Conservation (phyloP, 768 basidiomycete genomes). For the Sporobolomyces roseus region DNA sequence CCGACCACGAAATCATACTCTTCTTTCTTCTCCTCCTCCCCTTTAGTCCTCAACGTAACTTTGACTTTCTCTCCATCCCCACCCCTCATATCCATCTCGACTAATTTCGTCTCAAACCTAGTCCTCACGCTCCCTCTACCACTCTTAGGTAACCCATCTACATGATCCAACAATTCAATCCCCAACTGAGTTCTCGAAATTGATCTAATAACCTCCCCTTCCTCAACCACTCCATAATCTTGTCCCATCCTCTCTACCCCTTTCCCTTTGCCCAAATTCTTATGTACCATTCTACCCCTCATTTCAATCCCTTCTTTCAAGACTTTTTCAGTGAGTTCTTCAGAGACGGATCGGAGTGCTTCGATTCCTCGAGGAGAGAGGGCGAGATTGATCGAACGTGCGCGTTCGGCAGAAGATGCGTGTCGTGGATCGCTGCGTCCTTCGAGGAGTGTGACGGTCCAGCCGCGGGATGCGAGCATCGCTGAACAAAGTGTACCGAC, state of each 20-base stretch:
- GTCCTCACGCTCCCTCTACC: conserved; percentile 58
- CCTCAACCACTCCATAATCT: conserved; percentile 77
- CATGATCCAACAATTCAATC: conserved; percentile 73
- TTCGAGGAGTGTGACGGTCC: conserved; percentile 76
- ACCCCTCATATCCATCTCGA: conserved; percentile 63
- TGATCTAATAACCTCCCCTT: conserved; percentile 89
- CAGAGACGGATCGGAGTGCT: conserved; percentile 76
- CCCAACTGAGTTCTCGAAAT: conserved; percentile 86
- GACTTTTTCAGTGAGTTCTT: conserved; percentile 64
- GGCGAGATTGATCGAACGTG: conserved; percentile 92
- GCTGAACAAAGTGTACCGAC: conserved; percentile 90
- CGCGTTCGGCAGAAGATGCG: conserved; percentile 59
- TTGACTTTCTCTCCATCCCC: conserved; percentile 52
- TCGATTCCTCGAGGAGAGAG: conserved; percentile 89
- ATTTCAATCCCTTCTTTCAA: conserved; percentile 81
- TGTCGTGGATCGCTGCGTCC: conserved; percentile 64
- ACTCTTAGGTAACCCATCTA: conserved; percentile 48
- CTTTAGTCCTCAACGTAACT: conserved; percentile 52
- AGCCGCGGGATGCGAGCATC: conserved; percentile 78
- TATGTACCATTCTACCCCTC: conserved; percentile 93
- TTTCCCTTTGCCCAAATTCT: conserved; percentile 44
- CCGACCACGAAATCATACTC: conserved; percentile 60
- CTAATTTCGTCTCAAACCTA: conserved; percentile 77
- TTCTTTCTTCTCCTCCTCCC: conserved; percentile 52
- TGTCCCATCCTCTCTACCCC: conserved; percentile 54